Evolutionary conservation across 2,329 filamentous ascomycete genomes (phyloP).

Genomic region (Colletotrichum aenigma): DNA sequence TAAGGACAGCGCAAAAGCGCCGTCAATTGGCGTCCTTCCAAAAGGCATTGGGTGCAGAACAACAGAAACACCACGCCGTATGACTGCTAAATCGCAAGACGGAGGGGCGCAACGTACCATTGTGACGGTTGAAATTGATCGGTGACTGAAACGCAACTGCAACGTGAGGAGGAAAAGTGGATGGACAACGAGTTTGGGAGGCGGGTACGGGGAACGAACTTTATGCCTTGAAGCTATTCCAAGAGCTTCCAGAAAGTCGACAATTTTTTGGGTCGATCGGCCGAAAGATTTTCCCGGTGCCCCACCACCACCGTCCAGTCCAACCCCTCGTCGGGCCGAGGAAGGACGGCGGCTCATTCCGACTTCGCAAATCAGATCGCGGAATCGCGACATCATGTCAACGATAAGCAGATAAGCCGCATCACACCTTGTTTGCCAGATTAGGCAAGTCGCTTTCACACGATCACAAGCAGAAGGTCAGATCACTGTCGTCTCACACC

Average conservation of each 20-base stretch:
- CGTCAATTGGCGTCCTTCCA: background rate
- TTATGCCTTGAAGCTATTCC: slow-evolving; percentile 36
- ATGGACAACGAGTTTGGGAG: slow-evolving; percentile 11
- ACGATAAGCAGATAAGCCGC: background rate
- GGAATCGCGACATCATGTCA: background rate
- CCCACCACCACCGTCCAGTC: background rate
- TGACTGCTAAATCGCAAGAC: background rate
- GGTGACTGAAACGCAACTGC: background rate
- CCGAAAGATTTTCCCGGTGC: slow-evolving; percentile 18
- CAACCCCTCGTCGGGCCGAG: background rate
- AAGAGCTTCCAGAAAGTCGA: slow-evolving; percentile 45
- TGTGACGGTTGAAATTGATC: slow-evolving; percentile 15
- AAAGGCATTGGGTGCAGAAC: background rate
- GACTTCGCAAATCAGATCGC: background rate
- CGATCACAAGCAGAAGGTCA: background rate
- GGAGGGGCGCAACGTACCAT: slow-evolving; percentile 24
- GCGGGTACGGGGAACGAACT: slow-evolving; percentile 26
- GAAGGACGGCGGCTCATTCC: background rate
- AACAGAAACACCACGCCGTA: background rate
- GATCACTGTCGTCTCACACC: slow-evolving; percentile 17
- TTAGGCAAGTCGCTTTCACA: background rate
- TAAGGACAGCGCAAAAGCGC: background rate
- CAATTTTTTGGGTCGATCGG: slow-evolving; percentile 37
- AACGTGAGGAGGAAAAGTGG: slow-evolving; percentile 28
- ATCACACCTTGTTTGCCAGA: background rate